Evolutionary conservation across 306 rosid genomes (phyloP).

Genomic region (Cucurbita pepo): DNA sequence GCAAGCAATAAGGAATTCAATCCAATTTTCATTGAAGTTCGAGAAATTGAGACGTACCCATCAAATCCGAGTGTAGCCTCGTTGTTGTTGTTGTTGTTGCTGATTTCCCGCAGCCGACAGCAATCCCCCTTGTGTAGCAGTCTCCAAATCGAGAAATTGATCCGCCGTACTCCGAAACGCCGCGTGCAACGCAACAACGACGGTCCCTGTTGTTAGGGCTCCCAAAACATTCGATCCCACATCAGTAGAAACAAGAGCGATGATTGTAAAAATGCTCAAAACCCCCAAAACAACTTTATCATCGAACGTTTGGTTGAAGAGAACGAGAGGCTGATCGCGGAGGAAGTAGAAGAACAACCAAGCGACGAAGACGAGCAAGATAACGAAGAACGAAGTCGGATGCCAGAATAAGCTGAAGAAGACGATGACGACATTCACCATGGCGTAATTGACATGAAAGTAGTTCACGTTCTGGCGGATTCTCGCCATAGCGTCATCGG

Average conservation of each 20-base stretch:
- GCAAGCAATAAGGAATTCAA: background rate
- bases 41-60: background rate
- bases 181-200: constrained; percentile 28
- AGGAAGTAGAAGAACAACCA: constrained; percentile 37
- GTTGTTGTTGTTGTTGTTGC: background rate
- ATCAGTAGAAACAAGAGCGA: constrained; percentile 27
- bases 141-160: constrained; percentile 29
- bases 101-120: constrained; percentile 24
- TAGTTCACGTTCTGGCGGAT: constrained; percentile 20
- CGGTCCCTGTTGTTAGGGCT: constrained; percentile 20
- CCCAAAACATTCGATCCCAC: constrained; percentile 34
- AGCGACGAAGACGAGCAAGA: constrained; percentile 15
- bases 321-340: constrained; percentile 17
- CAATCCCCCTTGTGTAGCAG: constrained; percentile 25
- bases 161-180: constrained; percentile 36
- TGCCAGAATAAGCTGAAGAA: constrained; percentile 45
- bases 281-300: constrained; percentile 17
- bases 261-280: constrained; percentile 21
- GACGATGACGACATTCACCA: constrained; percentile 22
- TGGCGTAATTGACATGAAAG: constrained; percentile 32
- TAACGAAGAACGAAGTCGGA: constrained; percentile 36
- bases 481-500: constrained; percentile 25
- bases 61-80: background rate
- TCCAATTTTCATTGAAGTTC: background rate
- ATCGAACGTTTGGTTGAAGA: constrained; percentile 11